phyloP scores from a whole-genome alignment of 306 rosid species.

The Crataegus laevigata region DNA sequence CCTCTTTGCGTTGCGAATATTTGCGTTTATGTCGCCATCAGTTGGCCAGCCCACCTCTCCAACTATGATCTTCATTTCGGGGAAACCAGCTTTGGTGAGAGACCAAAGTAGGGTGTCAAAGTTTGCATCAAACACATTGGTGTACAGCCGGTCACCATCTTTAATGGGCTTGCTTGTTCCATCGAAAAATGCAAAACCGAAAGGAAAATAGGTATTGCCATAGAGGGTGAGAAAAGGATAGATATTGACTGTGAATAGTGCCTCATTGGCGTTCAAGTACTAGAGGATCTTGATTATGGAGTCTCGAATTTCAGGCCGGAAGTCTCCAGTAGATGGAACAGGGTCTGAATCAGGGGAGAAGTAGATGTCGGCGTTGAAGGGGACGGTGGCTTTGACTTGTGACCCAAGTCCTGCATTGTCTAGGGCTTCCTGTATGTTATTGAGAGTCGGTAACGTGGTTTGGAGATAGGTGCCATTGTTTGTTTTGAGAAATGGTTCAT shows the following conservation, averaged over 20 bases:
- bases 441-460: slow-evolving; percentile 68
- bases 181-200: slow-evolving; percentile 83
- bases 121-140: slow-evolving; percentile 83
- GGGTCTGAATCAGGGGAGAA: slow-evolving; percentile 70
- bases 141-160: slow-evolving; percentile 58
- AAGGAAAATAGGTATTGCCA: slow-evolving; percentile 63
- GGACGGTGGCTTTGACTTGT: slow-evolving; percentile 73
- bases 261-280: slow-evolving; percentile 44
- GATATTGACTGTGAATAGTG: slow-evolving; percentile 80
- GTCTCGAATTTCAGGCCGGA: slow-evolving; percentile 66
- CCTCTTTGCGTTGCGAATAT: slow-evolving; percentile 46
- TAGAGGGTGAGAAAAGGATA: slow-evolving; percentile 84
- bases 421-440: slow-evolving; percentile 70
- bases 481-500: slow-evolving; percentile 82
- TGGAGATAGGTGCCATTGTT: slow-evolving; percentile 63
- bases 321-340: slow-evolving; percentile 87
- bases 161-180: slow-evolving; percentile 46
- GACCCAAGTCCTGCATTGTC: slow-evolving; percentile 50
- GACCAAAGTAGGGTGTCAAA: slow-evolving; percentile 69
- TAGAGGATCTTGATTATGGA: slow-evolving; percentile 48
- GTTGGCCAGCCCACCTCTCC: slow-evolving; percentile 97
- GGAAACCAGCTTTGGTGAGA: slow-evolving; percentile 57
- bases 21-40: slow-evolving; percentile 67
- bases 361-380: slow-evolving; percentile 92
- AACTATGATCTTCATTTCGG: slow-evolving; percentile 47